A percentile compares a stretch with the other conserved stretches of the same genome.
Evolutionary conservation across 2,329 filamentous ascomycete species (phyloP).

Genomic region (Coniella vitis): DNA sequence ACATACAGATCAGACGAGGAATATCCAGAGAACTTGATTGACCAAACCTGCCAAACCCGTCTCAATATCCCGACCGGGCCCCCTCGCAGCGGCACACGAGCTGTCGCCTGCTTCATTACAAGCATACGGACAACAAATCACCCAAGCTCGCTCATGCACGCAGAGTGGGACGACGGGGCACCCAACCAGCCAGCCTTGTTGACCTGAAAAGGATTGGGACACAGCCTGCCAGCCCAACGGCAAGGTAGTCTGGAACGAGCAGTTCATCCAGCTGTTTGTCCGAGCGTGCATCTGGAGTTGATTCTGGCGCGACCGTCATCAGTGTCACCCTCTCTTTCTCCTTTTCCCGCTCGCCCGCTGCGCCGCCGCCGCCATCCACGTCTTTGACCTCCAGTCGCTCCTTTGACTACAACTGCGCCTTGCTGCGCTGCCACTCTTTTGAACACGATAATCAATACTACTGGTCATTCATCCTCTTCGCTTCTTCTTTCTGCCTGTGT

Average conservation of each 20-base stretch:
- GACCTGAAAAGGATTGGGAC: not conserved
- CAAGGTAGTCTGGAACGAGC: not conserved
- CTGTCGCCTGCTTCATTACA: conserved; percentile 1
- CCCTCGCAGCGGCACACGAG: too few species aligned
- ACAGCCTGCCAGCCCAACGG: not conserved
- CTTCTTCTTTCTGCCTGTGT: not conserved
- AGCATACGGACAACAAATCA: not conserved
- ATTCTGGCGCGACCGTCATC: not conserved
- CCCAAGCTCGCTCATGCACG: not conserved
- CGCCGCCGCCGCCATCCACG: not conserved
- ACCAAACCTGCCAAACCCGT: too few species aligned
- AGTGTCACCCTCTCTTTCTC: not conserved
- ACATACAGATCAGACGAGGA: too few species aligned
- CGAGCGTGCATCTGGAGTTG: not conserved
- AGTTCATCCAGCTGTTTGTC: not conserved
- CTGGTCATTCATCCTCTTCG: not conserved
- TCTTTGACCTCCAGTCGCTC: conserved; percentile 4
- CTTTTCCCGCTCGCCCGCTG: not conserved
- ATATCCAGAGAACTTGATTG: too few species aligned
- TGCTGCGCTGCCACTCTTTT: conserved; percentile 9
- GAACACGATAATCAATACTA: not conserved
- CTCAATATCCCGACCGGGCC: not conserved
- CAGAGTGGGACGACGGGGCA: conserved; percentile 1
- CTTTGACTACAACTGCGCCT: conserved; percentile 1
- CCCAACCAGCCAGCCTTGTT: conserved; percentile 6